A percentile compares a stretch with the other conserved stretches of the same genome.
These are phyloP conservation scores for Plasmodium billcollinsi DNA, from an alignment of 169 alveolate genomes.

Conservation along the genomic window DNA sequence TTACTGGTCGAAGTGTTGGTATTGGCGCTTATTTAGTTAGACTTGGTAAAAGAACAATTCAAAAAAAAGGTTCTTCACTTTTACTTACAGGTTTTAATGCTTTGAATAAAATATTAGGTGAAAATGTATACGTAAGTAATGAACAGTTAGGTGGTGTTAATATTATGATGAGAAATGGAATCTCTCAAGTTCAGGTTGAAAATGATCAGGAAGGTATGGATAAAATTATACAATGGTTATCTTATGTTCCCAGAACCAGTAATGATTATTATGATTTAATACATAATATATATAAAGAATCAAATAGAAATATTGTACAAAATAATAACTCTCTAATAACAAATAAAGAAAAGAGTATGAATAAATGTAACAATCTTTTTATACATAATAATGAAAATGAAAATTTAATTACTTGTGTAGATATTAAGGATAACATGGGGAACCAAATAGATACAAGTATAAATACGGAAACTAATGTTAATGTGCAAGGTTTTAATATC, in stretches of 20 bases:
- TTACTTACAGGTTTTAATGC: slow-evolving; percentile 92
- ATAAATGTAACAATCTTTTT: background rate
- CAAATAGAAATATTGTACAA: background rate
- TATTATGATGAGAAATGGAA: slow-evolving; percentile 91
- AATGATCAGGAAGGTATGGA: slow-evolving; percentile 89
- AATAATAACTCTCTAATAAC: background rate
- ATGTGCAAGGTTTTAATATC: background rate
- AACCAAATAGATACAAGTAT: background rate
- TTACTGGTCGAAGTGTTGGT: slow-evolving; percentile 91
- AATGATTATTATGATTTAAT: slow-evolving; percentile 83
- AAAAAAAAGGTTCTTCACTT: slow-evolving; percentile 89
- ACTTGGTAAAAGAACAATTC: slow-evolving; percentile 90
- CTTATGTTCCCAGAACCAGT: slow-evolving; percentile 87
- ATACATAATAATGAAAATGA: background rate
- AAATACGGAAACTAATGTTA: background rate
- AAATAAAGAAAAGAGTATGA: background rate
- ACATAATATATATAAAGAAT: slow-evolving; percentile 72
- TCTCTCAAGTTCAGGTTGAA: slow-evolving; percentile 88
- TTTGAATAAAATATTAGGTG: slow-evolving; percentile 88
- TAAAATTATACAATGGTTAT: slow-evolving; percentile 86
- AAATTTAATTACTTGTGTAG: background rate
- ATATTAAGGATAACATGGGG: background rate
- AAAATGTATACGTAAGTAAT: slow-evolving; percentile 89
- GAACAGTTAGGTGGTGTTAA: slow-evolving; percentile 93
- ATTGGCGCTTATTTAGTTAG: slow-evolving; percentile 92